Evolutionary conservation across 148 eudicot species (phyloP).

Genomic region (Suaeda aralocaspica): DNA sequence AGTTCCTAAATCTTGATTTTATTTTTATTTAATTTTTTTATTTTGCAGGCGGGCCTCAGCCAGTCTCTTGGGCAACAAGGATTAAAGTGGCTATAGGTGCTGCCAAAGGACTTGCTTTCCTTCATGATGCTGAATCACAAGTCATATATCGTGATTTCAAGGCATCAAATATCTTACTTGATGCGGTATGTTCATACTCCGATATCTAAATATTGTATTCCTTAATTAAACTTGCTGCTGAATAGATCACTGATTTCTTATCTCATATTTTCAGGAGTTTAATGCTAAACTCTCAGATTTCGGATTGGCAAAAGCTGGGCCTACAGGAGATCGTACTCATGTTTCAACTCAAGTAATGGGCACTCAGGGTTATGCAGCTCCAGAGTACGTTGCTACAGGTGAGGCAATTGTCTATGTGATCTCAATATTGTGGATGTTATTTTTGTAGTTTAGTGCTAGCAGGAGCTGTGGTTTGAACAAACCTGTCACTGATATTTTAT

Average conservation of each 20-base stretch:
- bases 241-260: slow-evolving; percentile 10
- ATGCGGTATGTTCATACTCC: slow-evolving; percentile 35
- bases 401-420: background rate
- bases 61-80: slow-evolving; percentile 72
- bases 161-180: slow-evolving; percentile 62
- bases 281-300: slow-evolving; percentile 71
- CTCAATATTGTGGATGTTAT: background rate
- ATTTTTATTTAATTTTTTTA: no score
- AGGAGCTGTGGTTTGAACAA: no score
- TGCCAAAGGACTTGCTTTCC: slow-evolving; percentile 69
- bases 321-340: slow-evolving; percentile 71
- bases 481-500: no score
- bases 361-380: slow-evolving; percentile 78
- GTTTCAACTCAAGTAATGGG: slow-evolving; percentile 85
- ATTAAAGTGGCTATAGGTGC: slow-evolving; percentile 80
- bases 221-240: background rate
- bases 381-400: slow-evolving; percentile 78
- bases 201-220: background rate
- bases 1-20: no score
- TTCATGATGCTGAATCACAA: slow-evolving; percentile 58
- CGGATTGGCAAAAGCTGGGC: slow-evolving; percentile 76
- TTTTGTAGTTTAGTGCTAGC: no score
- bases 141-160: slow-evolving; percentile 75
- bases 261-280: slow-evolving; percentile 42
- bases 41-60: slow-evolving; percentile 65